phyloP scores from a whole-genome alignment of 345 rosid genomes.

The Euphorbia lathyris region DNA sequence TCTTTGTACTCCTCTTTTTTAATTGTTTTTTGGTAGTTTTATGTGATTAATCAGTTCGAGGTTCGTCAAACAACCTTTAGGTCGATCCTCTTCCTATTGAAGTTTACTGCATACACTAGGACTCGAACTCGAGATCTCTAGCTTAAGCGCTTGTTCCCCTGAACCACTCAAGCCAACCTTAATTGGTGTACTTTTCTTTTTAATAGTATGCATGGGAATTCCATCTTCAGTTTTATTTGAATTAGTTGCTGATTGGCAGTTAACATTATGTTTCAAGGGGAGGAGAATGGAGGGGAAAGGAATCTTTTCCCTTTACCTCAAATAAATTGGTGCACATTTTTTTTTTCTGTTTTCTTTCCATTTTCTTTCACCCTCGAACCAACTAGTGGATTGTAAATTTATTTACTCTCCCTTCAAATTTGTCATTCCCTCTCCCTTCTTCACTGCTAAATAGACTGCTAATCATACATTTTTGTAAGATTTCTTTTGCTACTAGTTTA shows the following conservation, averaged over 20 bases:
- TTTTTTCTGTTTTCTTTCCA: not conserved
- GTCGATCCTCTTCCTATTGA: too few relatives aligned
- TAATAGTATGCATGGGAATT: not conserved
- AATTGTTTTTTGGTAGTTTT: not conserved
- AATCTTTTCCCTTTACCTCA: not conserved
- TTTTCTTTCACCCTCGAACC: not conserved
- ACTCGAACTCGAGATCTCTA: too few relatives aligned
- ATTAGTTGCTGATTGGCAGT: not conserved
- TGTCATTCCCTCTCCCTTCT: too few relatives aligned
- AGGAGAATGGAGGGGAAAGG: not conserved
- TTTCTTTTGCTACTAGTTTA: too few relatives aligned
- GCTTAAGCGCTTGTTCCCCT: too few relatives aligned
- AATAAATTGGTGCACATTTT: not conserved
- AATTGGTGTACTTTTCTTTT: not conserved
- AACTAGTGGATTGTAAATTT: not conserved
- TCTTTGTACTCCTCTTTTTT: not conserved
- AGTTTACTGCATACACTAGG: too few relatives aligned
- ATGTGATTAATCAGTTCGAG: too few relatives aligned
- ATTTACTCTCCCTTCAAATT: too few relatives aligned
- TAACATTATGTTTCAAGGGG: not conserved
- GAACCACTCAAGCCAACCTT: too few relatives aligned
- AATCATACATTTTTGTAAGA: too few relatives aligned
- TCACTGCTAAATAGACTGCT: too few relatives aligned
- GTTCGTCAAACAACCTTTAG: too few relatives aligned
- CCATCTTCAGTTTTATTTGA: not conserved